phyloP scores from a whole-genome alignment of 129 eudicot genomes.

The Flaveria linearis region DNA sequence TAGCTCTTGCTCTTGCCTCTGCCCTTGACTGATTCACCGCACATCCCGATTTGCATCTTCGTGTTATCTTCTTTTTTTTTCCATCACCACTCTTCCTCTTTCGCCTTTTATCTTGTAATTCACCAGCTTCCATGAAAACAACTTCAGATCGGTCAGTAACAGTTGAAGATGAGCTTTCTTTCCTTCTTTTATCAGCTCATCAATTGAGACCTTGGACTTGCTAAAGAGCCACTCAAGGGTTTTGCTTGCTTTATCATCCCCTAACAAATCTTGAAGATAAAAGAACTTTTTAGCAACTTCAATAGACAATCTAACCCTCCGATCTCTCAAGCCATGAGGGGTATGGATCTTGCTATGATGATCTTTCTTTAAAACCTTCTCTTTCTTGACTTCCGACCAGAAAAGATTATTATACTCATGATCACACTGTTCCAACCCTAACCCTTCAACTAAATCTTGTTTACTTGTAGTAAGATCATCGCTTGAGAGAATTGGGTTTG shows the following conservation, averaged over 20 bases:
- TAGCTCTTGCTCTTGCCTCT: slow-evolving; percentile 68
- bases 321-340: slow-evolving; percentile 48
- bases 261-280: slow-evolving; percentile 51
- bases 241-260: slow-evolving; percentile 56
- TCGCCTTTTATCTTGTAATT: background rate
- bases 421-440: slow-evolving; percentile 24
- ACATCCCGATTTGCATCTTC: slow-evolving; percentile 22
- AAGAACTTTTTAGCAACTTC: slow-evolving; percentile 52
- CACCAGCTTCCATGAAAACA: slow-evolving; percentile 22
- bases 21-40: slow-evolving; percentile 52
- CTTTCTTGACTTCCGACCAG: slow-evolving; percentile 8
- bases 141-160: slow-evolving; percentile 31
- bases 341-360: slow-evolving; percentile 63
- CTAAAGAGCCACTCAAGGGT: slow-evolving; percentile 57
- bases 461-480: slow-evolving; percentile 10
- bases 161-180: slow-evolving; percentile 20
- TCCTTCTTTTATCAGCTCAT: slow-evolving; percentile 43
- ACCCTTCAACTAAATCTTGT: slow-evolving; percentile 23
- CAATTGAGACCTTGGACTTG: slow-evolving; percentile 55
- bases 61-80: slow-evolving; percentile 21
- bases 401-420: slow-evolving; percentile 9
- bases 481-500: background rate
- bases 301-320: slow-evolving; percentile 52
- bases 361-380: slow-evolving; percentile 38
- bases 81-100: slow-evolving; percentile 27